Evolutionary conservation across 164 flowering plant species (phyloP).

Genomic region (Cinnamomum chago): DNA sequence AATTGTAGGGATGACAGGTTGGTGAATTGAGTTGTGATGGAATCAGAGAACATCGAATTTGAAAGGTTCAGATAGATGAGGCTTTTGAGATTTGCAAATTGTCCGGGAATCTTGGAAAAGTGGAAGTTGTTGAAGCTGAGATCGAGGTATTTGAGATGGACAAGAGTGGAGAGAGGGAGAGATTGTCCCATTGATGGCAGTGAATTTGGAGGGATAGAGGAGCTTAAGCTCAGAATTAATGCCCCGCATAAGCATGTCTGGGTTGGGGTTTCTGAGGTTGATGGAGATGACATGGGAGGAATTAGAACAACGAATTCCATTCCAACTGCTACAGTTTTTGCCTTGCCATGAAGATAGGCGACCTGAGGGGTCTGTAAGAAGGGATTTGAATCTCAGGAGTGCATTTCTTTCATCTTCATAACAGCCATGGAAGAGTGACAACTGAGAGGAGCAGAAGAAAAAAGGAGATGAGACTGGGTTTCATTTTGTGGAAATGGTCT

Average conservation of each 20-base stretch:
- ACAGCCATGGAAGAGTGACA: background rate
- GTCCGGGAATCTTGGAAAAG: conserved; percentile 7
- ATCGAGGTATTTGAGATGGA: conserved; percentile 13
- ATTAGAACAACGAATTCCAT: conserved; percentile 16
- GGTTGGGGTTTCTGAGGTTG: conserved; percentile 15
- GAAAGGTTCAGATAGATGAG: conserved; percentile 16
- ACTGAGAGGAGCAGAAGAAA: background rate
- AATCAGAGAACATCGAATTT: conserved; percentile 6
- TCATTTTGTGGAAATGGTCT: conserved; percentile 5
- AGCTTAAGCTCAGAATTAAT: background rate
- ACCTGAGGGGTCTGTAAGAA: conserved; percentile 11
- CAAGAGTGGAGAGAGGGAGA: conserved; percentile 16
- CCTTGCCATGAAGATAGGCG: conserved; percentile 21
- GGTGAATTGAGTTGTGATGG: conserved; percentile 14
- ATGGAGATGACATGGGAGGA: conserved; percentile 8
- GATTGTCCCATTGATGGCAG: conserved; percentile 15
- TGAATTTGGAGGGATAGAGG: conserved; percentile 2
- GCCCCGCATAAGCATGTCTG: background rate
- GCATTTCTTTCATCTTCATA: no score
- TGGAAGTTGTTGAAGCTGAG: conserved; percentile 20
- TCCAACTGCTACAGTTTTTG: conserved; percentile 16
- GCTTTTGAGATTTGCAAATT: conserved; percentile 7
- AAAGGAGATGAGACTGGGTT: background rate
- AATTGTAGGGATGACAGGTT: conserved; percentile 14
- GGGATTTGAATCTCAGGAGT: conserved; percentile 12